Evolutionary conservation across 805 yeast species (phyloP).

Genomic region (Candida suzukii): DNA sequence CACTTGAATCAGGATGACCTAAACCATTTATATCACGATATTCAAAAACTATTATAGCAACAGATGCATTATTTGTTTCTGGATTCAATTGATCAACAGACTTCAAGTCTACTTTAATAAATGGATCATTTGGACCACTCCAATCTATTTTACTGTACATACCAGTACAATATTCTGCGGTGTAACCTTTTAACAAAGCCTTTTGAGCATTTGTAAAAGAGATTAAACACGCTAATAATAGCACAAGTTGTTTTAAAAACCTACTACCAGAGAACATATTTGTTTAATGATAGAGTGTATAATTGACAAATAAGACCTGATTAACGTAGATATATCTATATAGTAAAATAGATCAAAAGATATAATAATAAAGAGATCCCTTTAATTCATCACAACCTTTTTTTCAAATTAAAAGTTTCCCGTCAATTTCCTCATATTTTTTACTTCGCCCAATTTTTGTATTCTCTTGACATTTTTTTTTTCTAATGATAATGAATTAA

Average conservation of each 20-base stretch:
- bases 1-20: slow-evolving; percentile 44
- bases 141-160: slow-evolving; percentile 83
- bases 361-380: too few relatives aligned
- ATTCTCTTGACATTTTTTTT: too few relatives aligned
- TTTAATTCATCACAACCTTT: too few relatives aligned
- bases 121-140: slow-evolving; percentile 73
- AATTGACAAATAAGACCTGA: too few relatives aligned
- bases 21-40: slow-evolving; percentile 66
- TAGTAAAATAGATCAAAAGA: too few relatives aligned
- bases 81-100: slow-evolving; percentile 23
- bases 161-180: slow-evolving; percentile 77
- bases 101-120: slow-evolving; percentile 41
- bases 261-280: slow-evolving; percentile 47
- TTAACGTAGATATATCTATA: too few relatives aligned
- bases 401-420: too few relatives aligned
- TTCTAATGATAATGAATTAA: too few relatives aligned
- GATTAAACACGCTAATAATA: slow-evolving; percentile 3
- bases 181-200: slow-evolving; percentile 40
- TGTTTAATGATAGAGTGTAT: too few relatives aligned
- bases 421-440: too few relatives aligned
- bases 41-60: slow-evolving; percentile 76
- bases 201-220: slow-evolving; percentile 30
- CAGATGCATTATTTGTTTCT: slow-evolving; percentile 32
- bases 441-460: too few relatives aligned
- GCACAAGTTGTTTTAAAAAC: slow-evolving; percentile 39